These are phyloP conservation scores for Cercospora beticola DNA, from an alignment of 2,329 filamentous ascomycete species.

Conservation along the genomic window DNA sequence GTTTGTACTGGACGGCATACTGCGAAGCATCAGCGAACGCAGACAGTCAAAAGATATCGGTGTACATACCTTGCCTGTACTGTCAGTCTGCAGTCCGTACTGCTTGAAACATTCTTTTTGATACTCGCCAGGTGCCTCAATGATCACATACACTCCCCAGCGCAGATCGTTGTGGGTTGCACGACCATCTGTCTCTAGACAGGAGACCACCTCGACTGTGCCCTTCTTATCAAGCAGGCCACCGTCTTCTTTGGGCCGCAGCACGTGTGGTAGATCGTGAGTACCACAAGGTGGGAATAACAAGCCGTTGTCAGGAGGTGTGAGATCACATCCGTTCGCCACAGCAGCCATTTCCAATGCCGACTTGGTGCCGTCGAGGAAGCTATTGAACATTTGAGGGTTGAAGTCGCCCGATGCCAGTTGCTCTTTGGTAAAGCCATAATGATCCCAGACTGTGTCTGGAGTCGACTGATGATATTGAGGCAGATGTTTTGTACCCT, in stretches of 20 bases:
- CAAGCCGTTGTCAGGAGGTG: conserved; percentile 44
- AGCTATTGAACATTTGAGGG: conserved; percentile 52
- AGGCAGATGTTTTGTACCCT: conserved; percentile 50
- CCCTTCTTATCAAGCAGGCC: conserved; percentile 45
- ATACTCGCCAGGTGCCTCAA: conserved; percentile 45
- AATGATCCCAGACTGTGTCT: conserved; percentile 50
- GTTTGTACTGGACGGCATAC: conserved; percentile 50
- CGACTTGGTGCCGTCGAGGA: conserved; percentile 51
- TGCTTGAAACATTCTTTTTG: conserved; percentile 48
- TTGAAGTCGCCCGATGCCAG: conserved; percentile 47
- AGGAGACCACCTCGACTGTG: conserved; percentile 49
- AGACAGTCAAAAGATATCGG: not conserved
- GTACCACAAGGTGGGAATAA: conserved; percentile 48
- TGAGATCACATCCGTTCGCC: conserved; percentile 48
- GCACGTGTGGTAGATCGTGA: conserved; percentile 44
- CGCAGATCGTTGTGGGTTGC: conserved; percentile 44
- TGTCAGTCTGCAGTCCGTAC: conserved; percentile 48
- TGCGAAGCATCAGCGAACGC: conserved; percentile 1
- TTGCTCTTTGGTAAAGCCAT: conserved; percentile 50
- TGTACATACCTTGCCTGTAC: conserved; percentile 34
- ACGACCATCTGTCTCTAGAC: conserved; percentile 47
- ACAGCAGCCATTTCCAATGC: conserved; percentile 52
- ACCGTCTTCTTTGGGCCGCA: conserved; percentile 46
- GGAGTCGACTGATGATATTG: conserved; percentile 50
- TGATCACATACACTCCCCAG: conserved; percentile 50